These are phyloP conservation scores for Aphanomyces invadans DNA, from an alignment of 352 stramenopile genomes.

Conservation along the genomic window DNA sequence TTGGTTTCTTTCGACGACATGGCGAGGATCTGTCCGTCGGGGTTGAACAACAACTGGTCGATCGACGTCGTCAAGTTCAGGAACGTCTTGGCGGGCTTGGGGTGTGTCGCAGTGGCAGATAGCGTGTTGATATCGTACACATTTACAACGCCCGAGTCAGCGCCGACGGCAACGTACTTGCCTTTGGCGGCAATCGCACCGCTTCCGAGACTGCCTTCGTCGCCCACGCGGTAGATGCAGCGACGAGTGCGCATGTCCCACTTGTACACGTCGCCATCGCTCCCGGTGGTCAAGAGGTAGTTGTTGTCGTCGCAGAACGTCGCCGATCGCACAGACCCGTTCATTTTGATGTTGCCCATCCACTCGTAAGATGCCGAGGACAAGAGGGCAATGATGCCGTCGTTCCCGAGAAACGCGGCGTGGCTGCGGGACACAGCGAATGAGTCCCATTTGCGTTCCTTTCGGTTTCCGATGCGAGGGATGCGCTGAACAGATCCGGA, in stretches of 20 bases:
- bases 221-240: slow-evolving; percentile 68
- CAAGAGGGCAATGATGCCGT: slow-evolving; percentile 92
- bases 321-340: slow-evolving; percentile 84
- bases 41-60: slow-evolving; percentile 88
- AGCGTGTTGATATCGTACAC: slow-evolving; percentile 86
- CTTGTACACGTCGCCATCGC: slow-evolving; percentile 95
- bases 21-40: slow-evolving; percentile 90
- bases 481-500: slow-evolving; percentile 89
- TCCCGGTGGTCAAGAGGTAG: slow-evolving; percentile 90
- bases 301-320: slow-evolving; percentile 89
- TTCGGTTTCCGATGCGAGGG: slow-evolving; percentile 74
- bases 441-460: slow-evolving; percentile 89
- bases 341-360: slow-evolving; percentile 95
- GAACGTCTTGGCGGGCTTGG: slow-evolving; percentile 86
- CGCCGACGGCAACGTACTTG: slow-evolving; percentile 88
- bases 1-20: slow-evolving; percentile 88
- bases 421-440: slow-evolving; percentile 85
- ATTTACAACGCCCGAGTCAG: slow-evolving; percentile 96
- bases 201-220: slow-evolving; percentile 84
- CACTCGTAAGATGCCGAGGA: slow-evolving; percentile 89
- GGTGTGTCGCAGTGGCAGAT: slow-evolving; percentile 30
- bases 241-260: slow-evolving; percentile 88
- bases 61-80: slow-evolving; percentile 95
- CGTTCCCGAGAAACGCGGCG: slow-evolving; percentile 92
- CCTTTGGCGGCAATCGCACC: slow-evolving; percentile 61